Conservation (phyloP, 345 rosid genomes). For the Gossypium longicalyx region DNA sequence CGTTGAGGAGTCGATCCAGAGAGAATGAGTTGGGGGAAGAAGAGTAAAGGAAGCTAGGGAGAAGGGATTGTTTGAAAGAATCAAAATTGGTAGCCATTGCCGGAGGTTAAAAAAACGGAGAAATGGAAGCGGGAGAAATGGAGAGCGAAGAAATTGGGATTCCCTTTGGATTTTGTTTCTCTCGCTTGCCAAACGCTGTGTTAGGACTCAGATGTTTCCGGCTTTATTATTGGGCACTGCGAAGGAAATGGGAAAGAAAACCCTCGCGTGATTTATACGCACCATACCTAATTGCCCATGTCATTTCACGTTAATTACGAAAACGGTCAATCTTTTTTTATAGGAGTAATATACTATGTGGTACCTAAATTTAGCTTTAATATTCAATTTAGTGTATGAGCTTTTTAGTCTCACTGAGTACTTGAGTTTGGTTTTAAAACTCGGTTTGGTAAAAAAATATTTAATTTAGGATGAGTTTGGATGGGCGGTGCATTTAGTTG, state of each 20-base stretch:
- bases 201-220: conserved; percentile 14
- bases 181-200: conserved; percentile 21
- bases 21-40: conserved; percentile 21
- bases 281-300: background rate
- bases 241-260: background rate
- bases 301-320: conserved; percentile 2
- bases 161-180: background rate
- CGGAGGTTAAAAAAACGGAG: background rate
- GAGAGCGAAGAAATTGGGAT: background rate
- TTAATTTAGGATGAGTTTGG: no score
- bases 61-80: conserved; percentile 40
- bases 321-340: background rate
- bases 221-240: conserved; percentile 27
- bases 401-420: no score
- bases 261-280: conserved; percentile 25
- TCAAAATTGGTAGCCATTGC: conserved; percentile 49
- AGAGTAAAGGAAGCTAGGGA: conserved; percentile 66
- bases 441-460: no score
- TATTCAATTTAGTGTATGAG: no score
- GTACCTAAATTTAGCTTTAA: no score
- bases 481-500: no score
- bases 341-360: no score
- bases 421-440: no score
- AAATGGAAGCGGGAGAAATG: conserved; percentile 3
- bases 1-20: conserved; percentile 26